A percentile compares a stretch with the other conserved stretches of the same genome.
phyloP scores from a whole-genome alignment of 2,329 filamentous ascomycete species.

The Sodiomyces alkalinus region DNA sequence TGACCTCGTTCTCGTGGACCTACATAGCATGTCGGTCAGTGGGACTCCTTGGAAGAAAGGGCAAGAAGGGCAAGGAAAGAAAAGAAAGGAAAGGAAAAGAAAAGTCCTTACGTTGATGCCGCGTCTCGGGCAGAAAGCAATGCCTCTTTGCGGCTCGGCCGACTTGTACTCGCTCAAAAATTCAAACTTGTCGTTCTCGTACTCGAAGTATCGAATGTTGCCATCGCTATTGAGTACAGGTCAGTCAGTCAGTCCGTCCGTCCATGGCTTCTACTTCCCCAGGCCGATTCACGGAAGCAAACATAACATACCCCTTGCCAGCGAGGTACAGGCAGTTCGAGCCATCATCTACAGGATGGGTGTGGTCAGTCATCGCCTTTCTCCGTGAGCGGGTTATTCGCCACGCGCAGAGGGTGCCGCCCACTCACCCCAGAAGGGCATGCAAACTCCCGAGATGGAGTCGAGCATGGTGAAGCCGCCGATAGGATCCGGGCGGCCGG shows the following conservation, averaged over 20 bases:
- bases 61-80: constrained; percentile 4
- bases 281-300: not conserved
- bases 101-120: constrained; percentile 80
- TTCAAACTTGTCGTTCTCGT: constrained; percentile 97
- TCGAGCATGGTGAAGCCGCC: constrained; percentile 84
- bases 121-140: constrained; percentile 88
- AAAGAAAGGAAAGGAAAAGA: too few species aligned
- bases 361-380: too few species aligned
- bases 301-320: constrained; percentile 87
- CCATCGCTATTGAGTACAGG: constrained; percentile 53
- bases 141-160: constrained; percentile 80
- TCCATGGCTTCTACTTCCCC: not conserved
- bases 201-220: constrained; percentile 98
- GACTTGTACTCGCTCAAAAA: constrained; percentile 96
- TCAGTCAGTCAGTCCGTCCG: not conserved
- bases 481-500: constrained; percentile 70
- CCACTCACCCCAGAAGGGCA: constrained; percentile 88
- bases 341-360: constrained; percentile 57
- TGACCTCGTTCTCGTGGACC: constrained; percentile 91
- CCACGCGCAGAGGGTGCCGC: too few species aligned
- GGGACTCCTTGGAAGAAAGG: not conserved
- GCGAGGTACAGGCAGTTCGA: constrained; percentile 92
- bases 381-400: too few species aligned
- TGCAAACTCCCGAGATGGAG: constrained; percentile 93
- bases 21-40: constrained; percentile 20